Conservation (phyloP, 148 eudicot genomes). For the Pouteria glomerata region DNA sequence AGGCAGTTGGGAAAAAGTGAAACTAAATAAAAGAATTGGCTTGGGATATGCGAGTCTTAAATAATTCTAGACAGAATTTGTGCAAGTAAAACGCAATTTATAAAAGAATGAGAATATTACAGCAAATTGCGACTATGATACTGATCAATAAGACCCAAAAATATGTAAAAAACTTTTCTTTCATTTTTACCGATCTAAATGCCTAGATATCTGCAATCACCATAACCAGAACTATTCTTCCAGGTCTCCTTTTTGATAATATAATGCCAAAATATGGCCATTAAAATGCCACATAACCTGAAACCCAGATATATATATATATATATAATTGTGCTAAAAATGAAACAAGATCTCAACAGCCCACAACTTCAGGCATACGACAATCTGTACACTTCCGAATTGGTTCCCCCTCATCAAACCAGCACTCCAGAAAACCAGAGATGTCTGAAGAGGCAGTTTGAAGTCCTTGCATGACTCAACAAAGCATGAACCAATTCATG, state of each 20-base stretch:
- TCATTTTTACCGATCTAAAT: not conserved
- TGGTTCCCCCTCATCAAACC: conserved; percentile 8
- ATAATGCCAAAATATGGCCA: not conserved
- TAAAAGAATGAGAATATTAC: no score
- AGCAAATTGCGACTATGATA: no score
- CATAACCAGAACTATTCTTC: not conserved
- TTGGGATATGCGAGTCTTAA: no score
- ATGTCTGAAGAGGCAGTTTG: not conserved
- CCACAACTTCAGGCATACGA: not conserved
- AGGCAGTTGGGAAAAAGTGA: no score
- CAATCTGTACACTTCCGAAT: not conserved
- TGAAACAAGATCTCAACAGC: not conserved
- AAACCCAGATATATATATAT: not conserved
- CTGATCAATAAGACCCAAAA: no score
- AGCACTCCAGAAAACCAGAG: conserved; percentile 12
- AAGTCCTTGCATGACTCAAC: not conserved
- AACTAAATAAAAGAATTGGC: no score
- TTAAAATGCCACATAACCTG: not conserved
- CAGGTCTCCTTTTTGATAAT: not conserved
- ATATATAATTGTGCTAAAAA: not conserved
- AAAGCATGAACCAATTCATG: not conserved
- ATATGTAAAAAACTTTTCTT: no score
- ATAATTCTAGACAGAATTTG: no score
- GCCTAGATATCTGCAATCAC: not conserved
- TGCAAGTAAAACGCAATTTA: no score